Evolutionary conservation across 306 rosid species (phyloP).

Genomic region (Spatholobus suberectus): DNA sequence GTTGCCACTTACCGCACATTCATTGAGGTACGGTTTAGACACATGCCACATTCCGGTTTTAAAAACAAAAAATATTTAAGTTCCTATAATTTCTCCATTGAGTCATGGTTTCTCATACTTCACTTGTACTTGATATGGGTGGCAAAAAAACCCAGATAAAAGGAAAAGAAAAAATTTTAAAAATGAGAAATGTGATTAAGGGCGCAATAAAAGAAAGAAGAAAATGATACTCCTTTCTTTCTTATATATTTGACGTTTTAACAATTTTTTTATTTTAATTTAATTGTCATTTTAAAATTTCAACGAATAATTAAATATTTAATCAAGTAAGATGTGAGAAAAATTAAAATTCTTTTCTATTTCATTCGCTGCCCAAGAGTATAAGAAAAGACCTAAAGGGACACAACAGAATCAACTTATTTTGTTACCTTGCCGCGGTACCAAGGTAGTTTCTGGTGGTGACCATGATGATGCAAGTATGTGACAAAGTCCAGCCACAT

Average conservation of each 20-base stretch:
- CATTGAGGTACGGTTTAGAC: too few species aligned
- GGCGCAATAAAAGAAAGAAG: too few species aligned
- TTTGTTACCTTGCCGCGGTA: slow-evolving; percentile 85
- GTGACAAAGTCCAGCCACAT: slow-evolving; percentile 97
- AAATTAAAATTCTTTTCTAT: too few species aligned
- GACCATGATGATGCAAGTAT: slow-evolving; percentile 93
- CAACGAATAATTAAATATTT: too few species aligned
- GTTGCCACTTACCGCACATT: neutral
- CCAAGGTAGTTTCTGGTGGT: slow-evolving; percentile 88
- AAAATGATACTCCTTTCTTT: neutral
- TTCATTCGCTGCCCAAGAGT: neutral
- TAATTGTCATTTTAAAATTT: too few species aligned
- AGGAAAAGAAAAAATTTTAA: too few species aligned
- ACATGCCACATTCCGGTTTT: too few species aligned
- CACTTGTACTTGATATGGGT: neutral
- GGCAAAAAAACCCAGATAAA: neutral
- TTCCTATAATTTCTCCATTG: too few species aligned
- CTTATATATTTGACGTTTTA: neutral
- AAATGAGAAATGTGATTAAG: too few species aligned
- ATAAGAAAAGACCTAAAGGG: neutral
- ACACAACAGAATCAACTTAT: neutral
- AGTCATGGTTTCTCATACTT: neutral
- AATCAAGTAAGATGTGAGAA: too few species aligned
- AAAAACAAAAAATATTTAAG: too few species aligned
- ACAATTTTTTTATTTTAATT: too few species aligned